phyloP scores from a whole-genome alignment of 164 flowering plant genomes.

The Sextonia rubra region DNA sequence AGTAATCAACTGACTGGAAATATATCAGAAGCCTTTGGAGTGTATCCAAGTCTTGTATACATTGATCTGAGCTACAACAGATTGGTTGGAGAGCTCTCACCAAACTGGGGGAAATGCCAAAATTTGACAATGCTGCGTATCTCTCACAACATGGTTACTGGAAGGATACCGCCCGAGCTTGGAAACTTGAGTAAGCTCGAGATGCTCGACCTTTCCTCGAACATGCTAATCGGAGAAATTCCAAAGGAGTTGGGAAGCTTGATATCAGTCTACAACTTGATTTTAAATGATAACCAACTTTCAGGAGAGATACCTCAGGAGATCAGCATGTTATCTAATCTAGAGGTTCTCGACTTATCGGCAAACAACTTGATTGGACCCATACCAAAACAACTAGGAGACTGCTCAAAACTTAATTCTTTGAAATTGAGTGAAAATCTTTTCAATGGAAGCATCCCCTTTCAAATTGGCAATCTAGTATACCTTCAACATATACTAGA shows the following conservation, averaged over 20 bases:
- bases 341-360: slow-evolving; percentile 25
- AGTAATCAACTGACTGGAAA: slow-evolving; percentile 39
- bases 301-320: slow-evolving; percentile 31
- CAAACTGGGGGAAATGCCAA: slow-evolving; percentile 32
- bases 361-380: slow-evolving; percentile 21
- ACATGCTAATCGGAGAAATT: slow-evolving; percentile 38
- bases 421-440: slow-evolving; percentile 42
- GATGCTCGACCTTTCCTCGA: slow-evolving; percentile 24
- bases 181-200: slow-evolving; percentile 20
- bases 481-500: slow-evolving; percentile 35
- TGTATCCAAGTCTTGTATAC: slow-evolving; percentile 23
- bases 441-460: slow-evolving; percentile 36
- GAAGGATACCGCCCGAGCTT: slow-evolving; percentile 34
- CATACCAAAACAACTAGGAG: slow-evolving; percentile 28
- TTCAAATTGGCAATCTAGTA: slow-evolving; percentile 34
- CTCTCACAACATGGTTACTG: slow-evolving; percentile 28
- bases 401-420: slow-evolving; percentile 14
- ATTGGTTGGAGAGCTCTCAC: slow-evolving; percentile 23
- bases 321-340: slow-evolving; percentile 17
- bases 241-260: slow-evolving; percentile 32
- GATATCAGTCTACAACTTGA: slow-evolving; percentile 22
- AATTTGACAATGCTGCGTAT: slow-evolving; percentile 24
- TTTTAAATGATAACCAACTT: slow-evolving; percentile 28
- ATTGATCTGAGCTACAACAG: neutral
- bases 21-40: slow-evolving; percentile 32